These are phyloP conservation scores for Globisporangium yorkense DNA, from an alignment of 352 stramenopile species.

Conservation along the genomic window DNA sequence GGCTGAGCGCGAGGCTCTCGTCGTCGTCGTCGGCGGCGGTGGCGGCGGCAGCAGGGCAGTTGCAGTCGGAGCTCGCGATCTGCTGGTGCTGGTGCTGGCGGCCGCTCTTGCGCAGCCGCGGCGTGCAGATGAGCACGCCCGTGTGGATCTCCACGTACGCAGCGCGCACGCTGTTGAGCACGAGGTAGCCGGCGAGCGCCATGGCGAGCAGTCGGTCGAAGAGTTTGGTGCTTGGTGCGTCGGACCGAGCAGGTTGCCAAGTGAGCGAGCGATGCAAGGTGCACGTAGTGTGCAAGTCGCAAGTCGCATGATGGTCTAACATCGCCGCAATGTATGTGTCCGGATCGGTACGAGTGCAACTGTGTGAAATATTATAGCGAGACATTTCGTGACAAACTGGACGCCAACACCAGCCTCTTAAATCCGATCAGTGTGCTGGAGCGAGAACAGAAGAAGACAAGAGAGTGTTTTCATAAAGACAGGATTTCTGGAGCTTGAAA, in stretches of 20 bases:
- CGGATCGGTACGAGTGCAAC: no score
- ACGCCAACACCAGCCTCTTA: no score
- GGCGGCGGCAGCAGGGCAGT: neutral
- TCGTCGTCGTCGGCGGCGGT: neutral
- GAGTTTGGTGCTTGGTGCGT: neutral
- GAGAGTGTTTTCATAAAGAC: no score
- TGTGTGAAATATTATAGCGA: no score
- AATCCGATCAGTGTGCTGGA: no score
- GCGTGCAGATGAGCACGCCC: constrained; percentile 42
- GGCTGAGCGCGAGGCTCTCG: neutral
- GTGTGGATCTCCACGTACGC: constrained; percentile 59
- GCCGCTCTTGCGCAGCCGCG: constrained; percentile 10
- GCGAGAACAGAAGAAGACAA: no score
- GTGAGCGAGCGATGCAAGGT: neutral
- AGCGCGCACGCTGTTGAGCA: constrained; percentile 43
- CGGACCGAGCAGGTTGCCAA: neutral
- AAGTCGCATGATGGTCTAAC: no score
- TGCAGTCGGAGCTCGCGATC: neutral
- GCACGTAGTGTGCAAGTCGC: no score
- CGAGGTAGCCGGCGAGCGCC: constrained; percentile 61
- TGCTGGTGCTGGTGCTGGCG: neutral
- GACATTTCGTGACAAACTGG: no score
- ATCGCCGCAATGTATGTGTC: no score
- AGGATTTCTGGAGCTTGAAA: no score
- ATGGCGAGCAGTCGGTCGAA: constrained; percentile 17